Evolutionary conservation across 2,329 filamentous ascomycete species (phyloP).

Genomic region (Monosporascus sp.): DNA sequence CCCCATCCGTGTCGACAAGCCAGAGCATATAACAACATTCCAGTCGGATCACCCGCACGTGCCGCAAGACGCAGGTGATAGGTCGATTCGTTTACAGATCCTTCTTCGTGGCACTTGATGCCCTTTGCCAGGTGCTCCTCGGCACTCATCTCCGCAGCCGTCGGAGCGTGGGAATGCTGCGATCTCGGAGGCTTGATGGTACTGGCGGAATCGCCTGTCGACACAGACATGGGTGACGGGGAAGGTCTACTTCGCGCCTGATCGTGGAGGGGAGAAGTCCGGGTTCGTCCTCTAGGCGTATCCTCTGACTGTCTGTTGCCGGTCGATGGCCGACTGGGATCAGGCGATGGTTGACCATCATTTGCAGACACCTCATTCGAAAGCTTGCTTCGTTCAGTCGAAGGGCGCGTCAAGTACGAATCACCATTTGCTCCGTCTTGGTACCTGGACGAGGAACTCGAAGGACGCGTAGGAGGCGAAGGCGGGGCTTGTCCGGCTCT

Average conservation of each 20-base stretch:
- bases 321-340: constrained; percentile 40
- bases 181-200: constrained; percentile 45
- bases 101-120: constrained; percentile 83
- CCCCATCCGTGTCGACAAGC: constrained; percentile 97
- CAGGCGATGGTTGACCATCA: constrained; percentile 39
- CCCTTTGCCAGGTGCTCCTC: constrained; percentile 90
- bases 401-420: constrained; percentile 39
- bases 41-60: constrained; percentile 78
- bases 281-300: constrained; percentile 39
- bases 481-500: constrained; percentile 48
- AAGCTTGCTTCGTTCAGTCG: constrained; percentile 46
- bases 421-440: constrained; percentile 34
- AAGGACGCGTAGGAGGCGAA: constrained; percentile 56
- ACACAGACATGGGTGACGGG: constrained; percentile 43
- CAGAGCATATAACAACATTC: constrained; percentile 92
- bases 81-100: constrained; percentile 85
- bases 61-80: constrained; percentile 92
- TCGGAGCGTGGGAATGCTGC: constrained; percentile 44
- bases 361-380: constrained; percentile 42
- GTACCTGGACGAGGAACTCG: constrained; percentile 44
- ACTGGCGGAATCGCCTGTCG: constrained; percentile 51
- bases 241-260: constrained; percentile 38
- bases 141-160: constrained; percentile 65
- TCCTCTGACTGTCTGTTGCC: constrained; percentile 44
- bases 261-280: constrained; percentile 35